phyloP scores from a whole-genome alignment of 2,329 filamentous ascomycete species.

The Chalaropsis ovoidea region DNA sequence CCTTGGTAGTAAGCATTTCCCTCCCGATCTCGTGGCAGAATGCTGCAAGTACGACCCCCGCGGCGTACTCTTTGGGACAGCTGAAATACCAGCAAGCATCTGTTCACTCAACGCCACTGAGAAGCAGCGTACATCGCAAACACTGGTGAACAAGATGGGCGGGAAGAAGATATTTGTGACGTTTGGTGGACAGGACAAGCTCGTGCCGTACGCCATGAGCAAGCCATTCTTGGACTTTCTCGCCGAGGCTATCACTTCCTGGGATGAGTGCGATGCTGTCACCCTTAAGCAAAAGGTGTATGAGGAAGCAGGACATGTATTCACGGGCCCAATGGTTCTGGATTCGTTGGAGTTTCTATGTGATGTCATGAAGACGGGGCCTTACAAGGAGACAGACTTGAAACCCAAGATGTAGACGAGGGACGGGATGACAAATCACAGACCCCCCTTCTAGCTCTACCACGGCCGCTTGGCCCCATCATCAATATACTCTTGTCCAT shows the following conservation, averaged over 20 bases:
- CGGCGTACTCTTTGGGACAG: conserved; percentile 55
- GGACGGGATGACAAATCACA: too few species aligned
- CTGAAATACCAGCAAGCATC: conserved; percentile 34
- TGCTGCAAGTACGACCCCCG: conserved; percentile 64
- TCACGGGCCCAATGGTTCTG: conserved; percentile 54
- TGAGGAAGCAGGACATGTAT: conserved; percentile 58
- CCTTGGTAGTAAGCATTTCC: conserved; percentile 69
- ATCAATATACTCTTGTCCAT: conserved; percentile 36
- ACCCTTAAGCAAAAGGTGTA: conserved; percentile 58
- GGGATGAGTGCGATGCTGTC: conserved; percentile 44
- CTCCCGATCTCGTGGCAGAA: conserved; percentile 52
- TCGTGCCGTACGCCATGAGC: conserved; percentile 58
- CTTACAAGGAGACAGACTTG: conserved; percentile 24
- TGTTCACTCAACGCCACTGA: conserved; percentile 31
- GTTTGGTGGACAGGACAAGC: conserved; percentile 56
- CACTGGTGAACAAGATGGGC: conserved; percentile 37
- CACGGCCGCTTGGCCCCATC: conserved; percentile 36
- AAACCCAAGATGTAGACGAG: background rate
- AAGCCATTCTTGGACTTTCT: conserved; percentile 54
- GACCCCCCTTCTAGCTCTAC: conserved; percentile 26
- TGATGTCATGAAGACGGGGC: conserved; percentile 35
- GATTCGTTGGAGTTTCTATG: conserved; percentile 56
- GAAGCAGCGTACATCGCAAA: conserved; percentile 37
- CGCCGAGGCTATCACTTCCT: conserved; percentile 47
- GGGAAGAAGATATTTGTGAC: conserved; percentile 57